These are phyloP conservation scores for Gardenia jasminoides DNA, from an alignment of 257 asterid species.

Conservation along the genomic window DNA sequence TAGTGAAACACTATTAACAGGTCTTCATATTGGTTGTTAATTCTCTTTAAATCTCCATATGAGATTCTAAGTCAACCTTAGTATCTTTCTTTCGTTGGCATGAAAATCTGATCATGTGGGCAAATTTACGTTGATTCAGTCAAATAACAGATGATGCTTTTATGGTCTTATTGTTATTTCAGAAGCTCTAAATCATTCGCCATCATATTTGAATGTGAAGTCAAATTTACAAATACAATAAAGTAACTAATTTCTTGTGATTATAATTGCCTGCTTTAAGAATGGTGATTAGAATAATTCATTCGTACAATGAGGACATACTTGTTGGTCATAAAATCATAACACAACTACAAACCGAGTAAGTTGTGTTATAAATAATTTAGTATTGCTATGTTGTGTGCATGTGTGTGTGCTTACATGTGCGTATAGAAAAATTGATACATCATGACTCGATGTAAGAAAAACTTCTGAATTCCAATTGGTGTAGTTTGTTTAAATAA, in stretches of 20 bases:
- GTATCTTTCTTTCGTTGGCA: not conserved
- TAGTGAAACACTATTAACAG: too few relatives aligned
- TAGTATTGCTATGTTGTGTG: too few relatives aligned
- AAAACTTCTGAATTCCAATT: not conserved
- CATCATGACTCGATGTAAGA: not conserved
- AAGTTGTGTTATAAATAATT: too few relatives aligned
- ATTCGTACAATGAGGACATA: not conserved
- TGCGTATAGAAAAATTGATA: not conserved
- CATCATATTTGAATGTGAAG: not conserved
- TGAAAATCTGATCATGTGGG: not conserved
- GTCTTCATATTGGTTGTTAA: not conserved
- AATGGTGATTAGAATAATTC: not conserved
- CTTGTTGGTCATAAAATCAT: not conserved
- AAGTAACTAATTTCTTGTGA: not conserved
- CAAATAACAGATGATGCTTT: not conserved
- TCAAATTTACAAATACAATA: not conserved
- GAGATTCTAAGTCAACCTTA: not conserved
- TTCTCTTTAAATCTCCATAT: not conserved
- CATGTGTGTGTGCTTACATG: not conserved
- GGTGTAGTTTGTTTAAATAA: not conserved
- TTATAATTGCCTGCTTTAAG: not conserved
- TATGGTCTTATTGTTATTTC: not conserved
- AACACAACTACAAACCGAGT: too few relatives aligned
- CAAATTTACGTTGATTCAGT: not conserved
- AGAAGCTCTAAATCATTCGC: not conserved